Base-by-base conservation (phyloP, 2,329 filamentous ascomycete species). In the Sordariomycetes sp. region DNA sequence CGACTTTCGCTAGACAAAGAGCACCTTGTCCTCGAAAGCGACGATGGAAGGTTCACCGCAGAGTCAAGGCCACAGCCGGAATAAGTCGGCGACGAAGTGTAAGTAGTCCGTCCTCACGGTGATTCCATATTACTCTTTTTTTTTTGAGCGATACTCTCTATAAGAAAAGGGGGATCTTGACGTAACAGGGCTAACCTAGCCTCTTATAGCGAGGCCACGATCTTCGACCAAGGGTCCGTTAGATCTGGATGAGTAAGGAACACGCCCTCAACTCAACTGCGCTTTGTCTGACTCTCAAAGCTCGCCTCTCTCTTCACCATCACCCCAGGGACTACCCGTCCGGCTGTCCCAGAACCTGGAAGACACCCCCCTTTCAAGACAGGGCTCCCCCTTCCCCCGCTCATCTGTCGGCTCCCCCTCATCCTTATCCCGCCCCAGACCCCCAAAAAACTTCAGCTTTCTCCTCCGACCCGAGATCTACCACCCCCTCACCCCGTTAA, bases 391-490 rank as follows among this genome's bases (percentile, higher is more conserved):
- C 5, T 25, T 52, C n/a, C 55, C 55, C 50, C 55, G 32, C 13
- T 56, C 55, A 24, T 22, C 45, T 3, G 24, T 52, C 34, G 22
- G 57, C 24, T 60, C 58, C 28, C 57, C 59, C 42, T 53, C 52
- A 28, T 45, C 57, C 25, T 15, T 24, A 20, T 22, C 25, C 3
- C 24, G 58, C 59, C 52, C n/a, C 45, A 28, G 10, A 35, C 54
- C 32, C 12, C 24, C 34, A 17, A 87, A 88, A 64, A 86, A 95
- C 72, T 87, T 96, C 62, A 82, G 85, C 20, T 92, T 87, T 68
- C 82, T 96, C 52, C 80, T 94, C 12, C 82, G 85, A 22, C 85
- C 89, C 2, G 82, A 89, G 61, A 86, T 91, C 58, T 96, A 92
- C 73, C 91, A 96, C 66, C 83, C 86, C 1, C 76, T 96, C 25